Percentiles rank a stretch among this genome's conserved stretches.
These are phyloP conservation scores for Trichoderma koningii DNA, from an alignment of 2,329 filamentous ascomycete genomes.

Conservation along the genomic window DNA sequence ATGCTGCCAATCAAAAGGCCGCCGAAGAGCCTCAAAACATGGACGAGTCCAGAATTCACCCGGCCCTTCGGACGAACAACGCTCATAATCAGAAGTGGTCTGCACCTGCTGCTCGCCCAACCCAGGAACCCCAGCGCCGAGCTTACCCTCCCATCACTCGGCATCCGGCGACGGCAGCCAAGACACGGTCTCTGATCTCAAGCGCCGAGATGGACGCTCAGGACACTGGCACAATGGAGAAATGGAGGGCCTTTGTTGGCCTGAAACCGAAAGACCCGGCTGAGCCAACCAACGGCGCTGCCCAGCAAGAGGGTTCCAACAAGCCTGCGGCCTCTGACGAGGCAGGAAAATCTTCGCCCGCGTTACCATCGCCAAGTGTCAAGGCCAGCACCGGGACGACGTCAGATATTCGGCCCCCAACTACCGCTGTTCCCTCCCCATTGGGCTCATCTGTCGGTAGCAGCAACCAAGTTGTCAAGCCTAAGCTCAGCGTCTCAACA, in stretches of 20 bases:
- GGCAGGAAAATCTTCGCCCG: neutral
- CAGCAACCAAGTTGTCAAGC: neutral
- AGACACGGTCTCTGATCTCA: slow-evolving; percentile 35
- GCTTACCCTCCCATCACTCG: slow-evolving; percentile 45
- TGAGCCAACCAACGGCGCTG: slow-evolving; percentile 18
- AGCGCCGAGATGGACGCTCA: slow-evolving; percentile 37
- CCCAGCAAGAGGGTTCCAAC: slow-evolving; percentile 6
- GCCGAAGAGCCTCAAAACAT: slow-evolving; percentile 34
- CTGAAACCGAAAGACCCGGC: slow-evolving; percentile 29
- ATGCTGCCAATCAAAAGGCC: slow-evolving; percentile 38
- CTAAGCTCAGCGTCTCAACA: slow-evolving; percentile 13
- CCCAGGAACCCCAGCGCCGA: slow-evolving; percentile 35
- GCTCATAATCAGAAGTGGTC: slow-evolving; percentile 34
- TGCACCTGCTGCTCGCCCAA: slow-evolving; percentile 32
- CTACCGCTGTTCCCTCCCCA: neutral
- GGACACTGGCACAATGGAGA: slow-evolving; percentile 40
- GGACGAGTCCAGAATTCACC: slow-evolving; percentile 38
- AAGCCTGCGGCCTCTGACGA: neutral
- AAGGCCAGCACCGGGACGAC: neutral
- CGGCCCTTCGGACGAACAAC: slow-evolving; percentile 39
- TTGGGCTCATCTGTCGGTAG: neutral
- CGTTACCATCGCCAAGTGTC: neutral
- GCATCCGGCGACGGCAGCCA: slow-evolving; percentile 35
- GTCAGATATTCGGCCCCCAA: neutral
- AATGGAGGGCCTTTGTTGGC: slow-evolving; percentile 38